These are phyloP conservation scores for Hirsutella rhossiliensis DNA, from an alignment of 2,329 filamentous ascomycete genomes.

Conservation along the genomic window DNA sequence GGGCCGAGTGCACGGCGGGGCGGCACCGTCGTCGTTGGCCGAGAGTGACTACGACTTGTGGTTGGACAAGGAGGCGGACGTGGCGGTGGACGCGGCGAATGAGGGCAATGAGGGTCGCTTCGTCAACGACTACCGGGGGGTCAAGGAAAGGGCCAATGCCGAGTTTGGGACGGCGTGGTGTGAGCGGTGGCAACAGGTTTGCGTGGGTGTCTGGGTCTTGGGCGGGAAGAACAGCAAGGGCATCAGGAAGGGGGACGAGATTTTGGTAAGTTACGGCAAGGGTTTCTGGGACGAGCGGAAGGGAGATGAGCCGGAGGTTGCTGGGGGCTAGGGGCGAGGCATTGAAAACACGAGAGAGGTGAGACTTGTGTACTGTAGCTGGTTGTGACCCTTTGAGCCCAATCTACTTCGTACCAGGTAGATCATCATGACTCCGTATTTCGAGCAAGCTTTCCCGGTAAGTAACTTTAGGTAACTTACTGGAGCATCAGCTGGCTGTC, in stretches of 20 bases:
- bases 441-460: no score
- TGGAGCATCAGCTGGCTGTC: no score
- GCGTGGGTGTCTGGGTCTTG: conserved; percentile 47
- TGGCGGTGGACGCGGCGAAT: conserved; percentile 45
- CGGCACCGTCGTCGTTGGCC: conserved; percentile 15
- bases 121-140: conserved; percentile 54
- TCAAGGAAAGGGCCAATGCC: conserved; percentile 39
- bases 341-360: not conserved
- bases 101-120: conserved; percentile 54
- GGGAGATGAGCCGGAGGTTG: conserved; percentile 4
- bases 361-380: no score
- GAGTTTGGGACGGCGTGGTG: conserved; percentile 51
- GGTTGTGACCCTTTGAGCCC: no score
- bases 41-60: conserved; percentile 50
- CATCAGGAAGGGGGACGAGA: conserved; percentile 45
- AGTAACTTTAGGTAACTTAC: no score
- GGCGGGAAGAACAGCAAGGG: conserved; percentile 16
- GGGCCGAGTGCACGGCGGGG: conserved; percentile 38
- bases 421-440: no score
- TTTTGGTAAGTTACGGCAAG: conserved; percentile 55
- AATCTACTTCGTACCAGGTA: no score
- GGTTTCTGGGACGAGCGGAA: conserved; percentile 47
- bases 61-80: conserved; percentile 41
- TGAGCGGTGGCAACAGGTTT: conserved; percentile 33
- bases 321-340: not conserved